Evolutionary conservation across 768 basidiomycete species (phyloP).

Genomic region (Plicaturopsis crispa): DNA sequence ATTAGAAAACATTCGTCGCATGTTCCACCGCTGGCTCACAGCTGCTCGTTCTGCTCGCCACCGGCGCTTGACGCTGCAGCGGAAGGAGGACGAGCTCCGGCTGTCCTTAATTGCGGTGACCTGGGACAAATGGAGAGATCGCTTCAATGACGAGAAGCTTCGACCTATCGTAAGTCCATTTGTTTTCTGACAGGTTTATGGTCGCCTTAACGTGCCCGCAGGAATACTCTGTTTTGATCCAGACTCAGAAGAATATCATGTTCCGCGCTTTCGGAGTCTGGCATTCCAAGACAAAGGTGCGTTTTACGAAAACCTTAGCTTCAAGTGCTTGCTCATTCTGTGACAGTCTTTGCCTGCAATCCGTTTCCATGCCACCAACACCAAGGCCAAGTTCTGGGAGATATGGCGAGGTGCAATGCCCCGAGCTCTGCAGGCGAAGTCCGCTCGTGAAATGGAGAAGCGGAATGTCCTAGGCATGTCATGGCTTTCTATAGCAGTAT

Average conservation of each 20-base stretch:
- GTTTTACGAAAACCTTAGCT: slow-evolving; percentile 9
- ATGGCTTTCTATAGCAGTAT: slow-evolving; percentile 3
- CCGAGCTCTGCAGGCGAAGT: slow-evolving; percentile 53
- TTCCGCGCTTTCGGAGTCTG: slow-evolving; percentile 68
- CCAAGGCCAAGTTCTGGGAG: slow-evolving; percentile 56
- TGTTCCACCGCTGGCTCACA: slow-evolving; percentile 65
- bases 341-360: slow-evolving; percentile 71
- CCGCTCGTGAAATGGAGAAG: slow-evolving; percentile 57
- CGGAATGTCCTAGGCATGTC: slow-evolving; percentile 50
- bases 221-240: slow-evolving; percentile 55
- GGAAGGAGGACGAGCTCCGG: slow-evolving; percentile 57
- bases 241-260: slow-evolving; percentile 51
- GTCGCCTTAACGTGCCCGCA: slow-evolving; percentile 16
- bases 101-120: slow-evolving; percentile 39
- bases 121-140: slow-evolving; percentile 81
- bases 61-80: slow-evolving; percentile 48
- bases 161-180: slow-evolving; percentile 48
- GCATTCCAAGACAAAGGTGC: slow-evolving; percentile 68
- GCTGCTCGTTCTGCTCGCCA: slow-evolving; percentile 54
- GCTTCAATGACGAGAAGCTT: slow-evolving; percentile 56
- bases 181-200: slow-evolving; percentile 3
- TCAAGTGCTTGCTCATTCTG: background rate
- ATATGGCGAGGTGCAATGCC: slow-evolving; percentile 69
- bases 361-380: slow-evolving; percentile 56
- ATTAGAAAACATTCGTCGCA: slow-evolving; percentile 59